These are phyloP conservation scores for Umbelopsis sp. DNA, from an alignment of 192 early-diverging fungal genomes.

Conservation along the genomic window DNA sequence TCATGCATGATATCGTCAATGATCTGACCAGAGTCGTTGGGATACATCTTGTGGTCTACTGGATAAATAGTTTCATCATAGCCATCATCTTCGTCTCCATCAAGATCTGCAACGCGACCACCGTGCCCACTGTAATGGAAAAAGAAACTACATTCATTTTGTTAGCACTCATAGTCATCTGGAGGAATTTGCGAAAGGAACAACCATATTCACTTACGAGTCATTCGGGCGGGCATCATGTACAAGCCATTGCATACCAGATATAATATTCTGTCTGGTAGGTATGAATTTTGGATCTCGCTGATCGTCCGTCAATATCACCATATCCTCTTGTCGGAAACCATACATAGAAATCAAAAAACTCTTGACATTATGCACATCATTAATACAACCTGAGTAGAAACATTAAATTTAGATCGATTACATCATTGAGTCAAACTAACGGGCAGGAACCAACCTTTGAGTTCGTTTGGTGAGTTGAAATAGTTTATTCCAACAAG, in stretches of 20 bases:
- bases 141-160: conserved; percentile 53
- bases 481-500: conserved; percentile 95
- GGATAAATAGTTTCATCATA: conserved; percentile 83
- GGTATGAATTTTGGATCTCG: conserved; percentile 62
- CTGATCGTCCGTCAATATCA: conserved; percentile 80
- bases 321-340: conserved; percentile 65
- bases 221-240: conserved; percentile 73
- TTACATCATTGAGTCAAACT: neutral
- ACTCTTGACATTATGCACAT: conserved; percentile 75
- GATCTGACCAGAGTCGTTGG: conserved; percentile 61
- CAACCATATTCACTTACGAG: conserved; percentile 45
- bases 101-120: conserved; percentile 48
- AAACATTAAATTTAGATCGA: neutral
- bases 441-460: conserved; percentile 28
- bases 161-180: too few relatives aligned
- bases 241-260: conserved; percentile 80
- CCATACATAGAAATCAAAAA: conserved; percentile 68
- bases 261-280: conserved; percentile 73
- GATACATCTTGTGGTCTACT: conserved; percentile 51
- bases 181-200: neutral
- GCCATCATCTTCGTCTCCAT: conserved; percentile 80
- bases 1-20: conserved; percentile 77
- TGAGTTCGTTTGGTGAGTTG: conserved; percentile 58
- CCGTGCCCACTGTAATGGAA: conserved; percentile 86
- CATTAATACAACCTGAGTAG: conserved; percentile 75